A percentile compares a stretch with the other conserved stretches of the same genome.
These are phyloP conservation scores for Trichoderma aggressivum DNA, from an alignment of 2,329 filamentous ascomycete genomes.

Conservation along the genomic window DNA sequence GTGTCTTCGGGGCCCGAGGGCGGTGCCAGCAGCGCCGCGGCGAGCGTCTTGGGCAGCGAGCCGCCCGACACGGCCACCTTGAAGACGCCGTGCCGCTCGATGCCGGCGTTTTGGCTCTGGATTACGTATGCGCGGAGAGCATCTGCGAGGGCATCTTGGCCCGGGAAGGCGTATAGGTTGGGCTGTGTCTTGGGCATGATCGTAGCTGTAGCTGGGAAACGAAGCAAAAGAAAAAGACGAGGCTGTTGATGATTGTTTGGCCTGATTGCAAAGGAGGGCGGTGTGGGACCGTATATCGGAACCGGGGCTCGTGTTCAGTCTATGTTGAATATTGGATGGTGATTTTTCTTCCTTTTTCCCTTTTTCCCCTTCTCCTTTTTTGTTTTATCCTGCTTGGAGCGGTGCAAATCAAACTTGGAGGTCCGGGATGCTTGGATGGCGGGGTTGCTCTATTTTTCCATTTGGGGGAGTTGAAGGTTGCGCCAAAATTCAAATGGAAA, in stretches of 20 bases:
- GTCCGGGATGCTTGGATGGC: slow-evolving; percentile 9
- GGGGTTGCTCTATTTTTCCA: slow-evolving; percentile 19
- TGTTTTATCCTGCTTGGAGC: neutral
- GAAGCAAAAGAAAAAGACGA: neutral
- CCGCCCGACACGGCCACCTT: slow-evolving; percentile 92
- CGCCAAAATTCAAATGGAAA: neutral
- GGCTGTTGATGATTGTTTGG: neutral
- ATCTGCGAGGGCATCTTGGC: slow-evolving; percentile 65
- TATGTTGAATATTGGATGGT: neutral
- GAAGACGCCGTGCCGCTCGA: slow-evolving; percentile 79
- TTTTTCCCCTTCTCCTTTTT: no score
- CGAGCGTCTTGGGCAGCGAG: slow-evolving; percentile 84
- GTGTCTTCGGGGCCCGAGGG: slow-evolving; percentile 54
- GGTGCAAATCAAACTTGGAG: neutral
- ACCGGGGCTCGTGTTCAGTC: neutral
- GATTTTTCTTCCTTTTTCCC: no score
- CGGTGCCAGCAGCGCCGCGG: slow-evolving; percentile 70
- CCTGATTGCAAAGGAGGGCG: neutral
- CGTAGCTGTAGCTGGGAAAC: slow-evolving; percentile 23
- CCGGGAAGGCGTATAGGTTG: slow-evolving; percentile 78
- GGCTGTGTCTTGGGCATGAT: slow-evolving; percentile 55
- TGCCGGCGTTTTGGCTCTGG: slow-evolving; percentile 72
- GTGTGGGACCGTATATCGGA: neutral
- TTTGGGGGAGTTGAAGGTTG: slow-evolving; percentile 2
- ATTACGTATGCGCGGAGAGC: slow-evolving; percentile 81